Conservation (phyloP, 805 yeast species). For the Dipodascus albidus region DNA sequence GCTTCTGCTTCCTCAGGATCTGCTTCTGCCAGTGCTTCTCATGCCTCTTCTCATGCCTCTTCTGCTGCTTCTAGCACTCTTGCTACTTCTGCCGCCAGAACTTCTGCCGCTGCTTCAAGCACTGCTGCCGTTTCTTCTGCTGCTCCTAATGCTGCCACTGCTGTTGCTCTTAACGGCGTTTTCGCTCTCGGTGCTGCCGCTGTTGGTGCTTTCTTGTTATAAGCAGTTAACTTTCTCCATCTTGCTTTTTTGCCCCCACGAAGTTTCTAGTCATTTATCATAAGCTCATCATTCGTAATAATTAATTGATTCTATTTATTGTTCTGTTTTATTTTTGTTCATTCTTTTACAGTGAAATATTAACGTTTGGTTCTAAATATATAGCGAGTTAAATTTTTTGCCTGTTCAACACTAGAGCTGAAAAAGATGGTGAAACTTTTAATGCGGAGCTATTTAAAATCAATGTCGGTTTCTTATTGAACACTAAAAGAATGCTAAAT, state of each 20-base stretch:
- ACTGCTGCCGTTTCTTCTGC: background rate
- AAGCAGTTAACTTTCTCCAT: background rate
- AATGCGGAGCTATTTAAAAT: too few relatives aligned
- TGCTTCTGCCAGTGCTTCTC: slow-evolving; percentile 5
- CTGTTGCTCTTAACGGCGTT: slow-evolving; percentile 5
- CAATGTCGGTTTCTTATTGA: too few relatives aligned
- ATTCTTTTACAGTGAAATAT: background rate
- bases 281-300: background rate
- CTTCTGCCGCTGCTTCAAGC: slow-evolving; percentile 4
- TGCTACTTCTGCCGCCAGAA: slow-evolving; percentile 8
- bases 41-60: slow-evolving; percentile 2
- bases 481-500: too few relatives aligned
- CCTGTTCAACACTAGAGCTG: too few relatives aligned
- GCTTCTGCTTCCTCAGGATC: background rate
- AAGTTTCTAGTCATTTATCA: background rate
- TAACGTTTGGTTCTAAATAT: background rate
- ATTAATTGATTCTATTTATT: background rate
- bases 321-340: background rate
- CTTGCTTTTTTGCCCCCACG: background rate
- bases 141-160: background rate
- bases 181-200: slow-evolving; percentile 7
- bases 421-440: too few relatives aligned
- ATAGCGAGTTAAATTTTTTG: too few relatives aligned
- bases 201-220: slow-evolving; percentile 6
- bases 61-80: slow-evolving; percentile 5